These are phyloP conservation scores for Candida nonsorbophila DNA, from an alignment of 805 yeast species.

Conservation along the genomic window DNA sequence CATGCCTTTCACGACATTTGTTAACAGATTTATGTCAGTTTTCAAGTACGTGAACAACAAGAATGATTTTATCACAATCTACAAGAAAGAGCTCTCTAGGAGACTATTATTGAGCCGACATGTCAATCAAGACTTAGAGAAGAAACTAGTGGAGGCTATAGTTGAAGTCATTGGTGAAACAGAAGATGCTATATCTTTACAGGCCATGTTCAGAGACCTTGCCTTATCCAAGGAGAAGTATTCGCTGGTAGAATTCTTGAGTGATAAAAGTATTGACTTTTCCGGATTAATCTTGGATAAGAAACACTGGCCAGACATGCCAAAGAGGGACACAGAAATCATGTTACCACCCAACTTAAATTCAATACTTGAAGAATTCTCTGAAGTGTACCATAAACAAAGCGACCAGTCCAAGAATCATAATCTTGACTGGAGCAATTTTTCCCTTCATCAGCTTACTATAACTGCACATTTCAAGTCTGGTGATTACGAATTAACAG, in stretches of 20 bases:
- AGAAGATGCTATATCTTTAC: conserved; percentile 18
- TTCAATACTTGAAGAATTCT: conserved; percentile 15
- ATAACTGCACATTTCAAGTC: conserved; percentile 25
- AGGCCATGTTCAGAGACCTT: conserved; percentile 31
- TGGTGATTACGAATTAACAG: conserved; percentile 25
- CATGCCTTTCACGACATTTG: conserved; percentile 11
- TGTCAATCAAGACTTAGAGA: conserved; percentile 15
- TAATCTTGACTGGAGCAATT: conserved; percentile 36
- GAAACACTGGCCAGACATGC: conserved; percentile 37
- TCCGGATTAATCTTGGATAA: conserved; percentile 27
- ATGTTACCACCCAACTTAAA: conserved; percentile 18
- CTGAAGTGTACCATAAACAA: conserved; percentile 11
- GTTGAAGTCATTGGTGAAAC: conserved; percentile 24
- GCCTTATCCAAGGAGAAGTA: conserved; percentile 14
- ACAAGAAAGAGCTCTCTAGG: conserved; percentile 31
- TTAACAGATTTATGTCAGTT: conserved; percentile 15
- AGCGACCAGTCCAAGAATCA: conserved; percentile 18
- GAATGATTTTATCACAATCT: conserved; percentile 21
- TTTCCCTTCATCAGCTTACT: conserved; percentile 35
- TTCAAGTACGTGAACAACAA: conserved; percentile 31
- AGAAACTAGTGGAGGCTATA: conserved; percentile 18
- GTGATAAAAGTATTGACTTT: conserved; percentile 15
- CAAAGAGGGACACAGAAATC: conserved; percentile 14
- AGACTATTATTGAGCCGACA: conserved; percentile 23
- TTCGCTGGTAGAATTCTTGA: conserved; percentile 2